phyloP scores from a whole-genome alignment of 2,329 filamentous ascomycete genomes.

The Aspergillus costaricaensis region DNA sequence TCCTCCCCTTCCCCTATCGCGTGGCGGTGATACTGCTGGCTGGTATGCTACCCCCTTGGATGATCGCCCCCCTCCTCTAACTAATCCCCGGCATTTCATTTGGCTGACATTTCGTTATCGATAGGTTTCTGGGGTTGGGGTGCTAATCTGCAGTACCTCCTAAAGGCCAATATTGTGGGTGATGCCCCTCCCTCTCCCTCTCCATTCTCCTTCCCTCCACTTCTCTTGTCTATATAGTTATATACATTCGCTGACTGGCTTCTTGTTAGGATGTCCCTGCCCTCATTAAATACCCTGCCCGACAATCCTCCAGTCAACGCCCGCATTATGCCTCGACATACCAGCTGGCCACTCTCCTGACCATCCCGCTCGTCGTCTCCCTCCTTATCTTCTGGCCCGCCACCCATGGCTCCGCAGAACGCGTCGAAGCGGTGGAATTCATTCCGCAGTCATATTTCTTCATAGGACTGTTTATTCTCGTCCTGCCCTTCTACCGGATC shows the following conservation, averaged over 20 bases:
- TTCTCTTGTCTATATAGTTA: neutral
- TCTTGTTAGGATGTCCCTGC: constrained; percentile 69
- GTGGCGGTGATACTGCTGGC: constrained; percentile 82
- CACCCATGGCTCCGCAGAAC: constrained; percentile 68
- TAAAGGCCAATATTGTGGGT: constrained; percentile 70
- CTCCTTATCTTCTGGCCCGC: constrained; percentile 81
- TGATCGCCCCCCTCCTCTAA: neutral
- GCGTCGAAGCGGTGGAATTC: constrained; percentile 78
- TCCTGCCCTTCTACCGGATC: constrained; percentile 69
- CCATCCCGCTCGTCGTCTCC: constrained; percentile 68
- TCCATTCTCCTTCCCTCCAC: neutral
- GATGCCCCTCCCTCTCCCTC: constrained; percentile 8
- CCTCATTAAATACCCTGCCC: constrained; percentile 81
- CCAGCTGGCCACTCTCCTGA: constrained; percentile 77
- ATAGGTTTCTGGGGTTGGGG: constrained; percentile 94
- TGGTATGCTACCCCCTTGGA: constrained; percentile 57
- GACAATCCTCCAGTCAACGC: constrained; percentile 67
- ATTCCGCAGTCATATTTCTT: constrained; percentile 82
- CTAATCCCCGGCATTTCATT: neutral
- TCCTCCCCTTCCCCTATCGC: constrained; percentile 86
- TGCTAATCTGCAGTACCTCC: constrained; percentile 84
- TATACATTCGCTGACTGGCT: constrained; percentile 18
- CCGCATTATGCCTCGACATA: constrained; percentile 83
- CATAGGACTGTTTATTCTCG: constrained; percentile 69
- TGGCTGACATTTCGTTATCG: constrained; percentile 14